phyloP scores from a whole-genome alignment of 2,329 filamentous ascomycete species.

The Pseudonectria buxi region DNA sequence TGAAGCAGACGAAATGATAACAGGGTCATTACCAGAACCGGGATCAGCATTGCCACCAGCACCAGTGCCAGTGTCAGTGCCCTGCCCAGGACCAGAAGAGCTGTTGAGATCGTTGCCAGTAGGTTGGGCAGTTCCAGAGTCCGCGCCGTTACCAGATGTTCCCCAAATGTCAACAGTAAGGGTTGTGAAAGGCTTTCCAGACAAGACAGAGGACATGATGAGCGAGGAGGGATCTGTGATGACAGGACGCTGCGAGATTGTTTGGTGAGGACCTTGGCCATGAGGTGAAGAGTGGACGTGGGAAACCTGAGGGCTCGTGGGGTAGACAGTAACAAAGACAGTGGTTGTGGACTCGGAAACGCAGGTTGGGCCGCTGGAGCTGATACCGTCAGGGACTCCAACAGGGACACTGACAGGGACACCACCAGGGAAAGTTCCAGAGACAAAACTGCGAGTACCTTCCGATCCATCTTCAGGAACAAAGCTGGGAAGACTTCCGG shows the following conservation, averaged over 20 bases:
- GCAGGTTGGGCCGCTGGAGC: conserved; percentile 28
- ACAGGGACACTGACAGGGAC: conserved; percentile 9
- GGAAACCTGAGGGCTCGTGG: conserved; percentile 22
- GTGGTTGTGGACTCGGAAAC: conserved; percentile 34
- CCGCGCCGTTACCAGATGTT: conserved; percentile 7
- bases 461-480: conserved; percentile 2
- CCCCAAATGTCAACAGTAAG: conserved; percentile 31
- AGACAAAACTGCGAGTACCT: neutral
- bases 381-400: conserved; percentile 10
- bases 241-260: conserved; percentile 19
- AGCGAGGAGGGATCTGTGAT: conserved; percentile 20
- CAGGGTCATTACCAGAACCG: conserved; percentile 3
- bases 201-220: conserved; percentile 7
- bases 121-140: conserved; percentile 2
- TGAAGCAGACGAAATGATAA: no score
- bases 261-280: conserved; percentile 13
- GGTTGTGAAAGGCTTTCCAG: conserved; percentile 25
- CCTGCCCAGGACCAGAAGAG: neutral
- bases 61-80: conserved; percentile 5
- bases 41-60: no score
- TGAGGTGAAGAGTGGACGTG: conserved; percentile 6
- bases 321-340: conserved; percentile 42
- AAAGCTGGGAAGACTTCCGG: neutral
- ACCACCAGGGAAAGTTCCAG: conserved; percentile 9
- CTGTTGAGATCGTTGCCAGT: conserved; percentile 1